These are phyloP conservation scores for Pyricularia sp. DNA, from an alignment of 2,329 filamentous ascomycete species.

Conservation along the genomic window DNA sequence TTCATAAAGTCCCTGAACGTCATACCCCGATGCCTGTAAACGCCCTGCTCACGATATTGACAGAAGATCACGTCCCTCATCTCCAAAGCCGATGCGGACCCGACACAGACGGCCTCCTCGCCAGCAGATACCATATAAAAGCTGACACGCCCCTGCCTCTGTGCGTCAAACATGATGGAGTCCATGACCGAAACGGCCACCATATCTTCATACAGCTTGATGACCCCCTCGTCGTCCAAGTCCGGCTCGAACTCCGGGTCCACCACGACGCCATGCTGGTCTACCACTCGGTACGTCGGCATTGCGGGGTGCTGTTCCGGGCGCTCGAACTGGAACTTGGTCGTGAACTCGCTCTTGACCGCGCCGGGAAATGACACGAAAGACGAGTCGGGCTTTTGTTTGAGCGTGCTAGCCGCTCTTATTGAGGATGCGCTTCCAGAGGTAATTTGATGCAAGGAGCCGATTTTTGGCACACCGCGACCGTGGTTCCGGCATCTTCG, in stretches of 20 bases:
- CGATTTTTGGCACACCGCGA: constrained; percentile 12
- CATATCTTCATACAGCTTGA: constrained; percentile 58
- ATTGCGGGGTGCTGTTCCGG: constrained; percentile 67
- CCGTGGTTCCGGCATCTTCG: constrained; percentile 17
- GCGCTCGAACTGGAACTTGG: constrained; percentile 64
- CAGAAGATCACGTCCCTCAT: constrained; percentile 85
- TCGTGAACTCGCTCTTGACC: constrained; percentile 86
- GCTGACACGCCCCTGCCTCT: constrained; percentile 83
- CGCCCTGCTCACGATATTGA: constrained; percentile 89
- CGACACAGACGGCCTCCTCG: constrained; percentile 89
- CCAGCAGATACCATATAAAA: constrained; percentile 98
- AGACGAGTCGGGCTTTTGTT: constrained; percentile 45
- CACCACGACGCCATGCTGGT: constrained; percentile 77
- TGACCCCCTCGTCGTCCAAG: constrained; percentile 52
- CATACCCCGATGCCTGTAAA: constrained; percentile 84
- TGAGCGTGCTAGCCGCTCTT: constrained; percentile 35
- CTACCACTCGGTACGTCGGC: constrained; percentile 84
- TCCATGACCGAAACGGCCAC: constrained; percentile 76
- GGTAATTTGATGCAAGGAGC: neutral
- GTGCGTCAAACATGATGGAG: constrained; percentile 94
- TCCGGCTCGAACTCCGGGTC: constrained; percentile 63
- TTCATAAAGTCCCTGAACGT: constrained; percentile 86
- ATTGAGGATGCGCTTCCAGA: neutral
- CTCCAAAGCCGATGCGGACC: constrained; percentile 74
- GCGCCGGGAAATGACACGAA: constrained; percentile 82